These are phyloP conservation scores for Aspergillus chevalieri DNA, from an alignment of 2,329 filamentous ascomycete genomes.

Conservation along the genomic window DNA sequence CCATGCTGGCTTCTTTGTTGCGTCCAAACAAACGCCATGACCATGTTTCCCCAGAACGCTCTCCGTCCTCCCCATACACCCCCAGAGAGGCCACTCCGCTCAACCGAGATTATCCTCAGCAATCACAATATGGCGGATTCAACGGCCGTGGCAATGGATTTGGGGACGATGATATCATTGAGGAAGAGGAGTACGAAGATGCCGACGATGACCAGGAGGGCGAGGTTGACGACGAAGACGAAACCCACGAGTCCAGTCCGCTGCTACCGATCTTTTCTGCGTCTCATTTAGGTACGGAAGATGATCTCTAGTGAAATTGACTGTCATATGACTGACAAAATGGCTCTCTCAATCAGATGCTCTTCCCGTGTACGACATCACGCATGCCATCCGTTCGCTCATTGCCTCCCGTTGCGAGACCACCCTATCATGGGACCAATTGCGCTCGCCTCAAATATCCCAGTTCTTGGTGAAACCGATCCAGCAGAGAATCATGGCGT, in stretches of 20 bases:
- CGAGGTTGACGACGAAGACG: conserved; percentile 37
- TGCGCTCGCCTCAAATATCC: conserved; percentile 90
- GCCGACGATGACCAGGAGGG: conserved; percentile 29
- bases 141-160: conserved; percentile 14
- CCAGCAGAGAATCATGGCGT: conserved; percentile 75
- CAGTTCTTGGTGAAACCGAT: conserved; percentile 95
- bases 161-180: conserved; percentile 19
- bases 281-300: conserved; percentile 61
- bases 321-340: background rate
- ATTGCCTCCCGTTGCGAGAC: conserved; percentile 84
- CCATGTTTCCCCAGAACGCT: conserved; percentile 15
- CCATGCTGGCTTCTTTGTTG: conserved; percentile 28
- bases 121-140: background rate
- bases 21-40: conserved; percentile 22
- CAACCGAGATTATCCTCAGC: conserved; percentile 7
- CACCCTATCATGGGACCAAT: conserved; percentile 86
- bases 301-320: too few relatives aligned
- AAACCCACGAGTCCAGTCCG: conserved; percentile 43
- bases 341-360: conserved; percentile 52
- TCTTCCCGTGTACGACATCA: conserved; percentile 82
- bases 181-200: conserved; percentile 35
- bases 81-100: conserved; percentile 17
- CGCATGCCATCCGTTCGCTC: conserved; percentile 80
- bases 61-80: conserved; percentile 23
- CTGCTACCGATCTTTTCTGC: conserved; percentile 74